Conservation (phyloP, 352 stramenopile species). For the Phytophthora capsici region DNA sequence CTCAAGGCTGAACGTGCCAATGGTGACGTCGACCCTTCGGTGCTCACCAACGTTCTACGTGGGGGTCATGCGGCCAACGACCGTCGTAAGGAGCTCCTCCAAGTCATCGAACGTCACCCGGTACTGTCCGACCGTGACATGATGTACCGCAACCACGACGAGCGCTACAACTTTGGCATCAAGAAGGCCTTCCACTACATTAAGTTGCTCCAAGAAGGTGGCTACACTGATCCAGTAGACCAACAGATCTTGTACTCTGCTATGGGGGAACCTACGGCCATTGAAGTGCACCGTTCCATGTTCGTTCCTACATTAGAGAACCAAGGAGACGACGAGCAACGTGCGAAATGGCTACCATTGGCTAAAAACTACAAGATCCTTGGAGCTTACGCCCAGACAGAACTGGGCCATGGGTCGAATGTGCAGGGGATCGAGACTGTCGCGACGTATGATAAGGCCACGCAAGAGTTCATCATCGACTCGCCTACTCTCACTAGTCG, state of each 20-base stretch:
- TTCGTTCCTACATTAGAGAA: constrained; percentile 65
- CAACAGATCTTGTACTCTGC: constrained; percentile 48
- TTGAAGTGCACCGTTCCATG: constrained; percentile 56
- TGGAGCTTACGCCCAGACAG: constrained; percentile 96
- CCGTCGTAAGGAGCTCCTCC: constrained; percentile 47
- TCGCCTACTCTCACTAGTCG: constrained; percentile 92
- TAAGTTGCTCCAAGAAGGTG: constrained; percentile 40
- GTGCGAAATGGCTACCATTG: constrained; percentile 67
- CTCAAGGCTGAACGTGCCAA: constrained; percentile 64
- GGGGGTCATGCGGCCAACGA: constrained; percentile 39
- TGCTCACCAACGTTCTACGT: constrained; percentile 48
- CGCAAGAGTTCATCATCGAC: constrained; percentile 93
- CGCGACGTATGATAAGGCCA: constrained; percentile 88
- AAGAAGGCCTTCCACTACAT: constrained; percentile 53
- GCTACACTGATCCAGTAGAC: constrained; percentile 37
- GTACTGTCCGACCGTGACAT: constrained; percentile 56
- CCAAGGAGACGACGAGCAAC: constrained; percentile 66
- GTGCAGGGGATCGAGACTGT: constrained; percentile 69
- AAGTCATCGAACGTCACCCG: constrained; percentile 44
- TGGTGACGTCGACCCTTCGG: constrained; percentile 46
- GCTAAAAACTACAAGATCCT: constrained; percentile 71
- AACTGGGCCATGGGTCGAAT: constrained; percentile 95
- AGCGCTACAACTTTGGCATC: constrained; percentile 37
- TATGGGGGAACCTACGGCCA: constrained; percentile 51
- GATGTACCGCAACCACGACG: constrained; percentile 51